Conservation (phyloP, 2,329 filamentous ascomycete species). For the Purpureocillium lavendulum region DNA sequence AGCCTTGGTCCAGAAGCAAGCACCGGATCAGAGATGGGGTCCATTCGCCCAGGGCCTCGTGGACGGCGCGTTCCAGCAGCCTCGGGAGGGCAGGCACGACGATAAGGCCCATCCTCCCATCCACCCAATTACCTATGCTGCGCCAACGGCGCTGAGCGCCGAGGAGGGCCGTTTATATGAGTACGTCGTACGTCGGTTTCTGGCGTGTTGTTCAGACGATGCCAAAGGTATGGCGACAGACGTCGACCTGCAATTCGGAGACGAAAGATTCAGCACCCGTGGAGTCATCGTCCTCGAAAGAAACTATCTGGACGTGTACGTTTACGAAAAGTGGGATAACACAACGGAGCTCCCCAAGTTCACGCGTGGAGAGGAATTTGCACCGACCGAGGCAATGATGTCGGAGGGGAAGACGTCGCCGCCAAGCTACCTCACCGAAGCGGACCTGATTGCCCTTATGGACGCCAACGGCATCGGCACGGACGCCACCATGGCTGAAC, state of each 20-base stretch:
- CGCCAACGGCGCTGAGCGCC: slow-evolving; percentile 51
- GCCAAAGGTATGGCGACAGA: slow-evolving; percentile 81
- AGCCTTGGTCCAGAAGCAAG: slow-evolving; percentile 75
- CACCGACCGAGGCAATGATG: slow-evolving; percentile 82
- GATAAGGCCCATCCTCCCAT: slow-evolving; percentile 97
- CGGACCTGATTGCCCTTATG: slow-evolving; percentile 93
- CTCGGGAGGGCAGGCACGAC: slow-evolving; percentile 77
- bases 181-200: slow-evolving; percentile 82
- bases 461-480: slow-evolving; percentile 98
- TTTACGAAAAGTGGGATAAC: slow-evolving; percentile 94
- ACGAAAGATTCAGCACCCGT: slow-evolving; percentile 72
- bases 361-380: slow-evolving; percentile 69
- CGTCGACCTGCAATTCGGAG: slow-evolving; percentile 75
- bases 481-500: slow-evolving; percentile 97
- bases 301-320: slow-evolving; percentile 92
- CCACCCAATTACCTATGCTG: slow-evolving; percentile 83
- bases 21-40: slow-evolving; percentile 69
- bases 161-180: slow-evolving; percentile 79
- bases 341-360: slow-evolving; percentile 76
- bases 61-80: slow-evolving; percentile 70
- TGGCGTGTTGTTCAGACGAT: slow-evolving; percentile 93
- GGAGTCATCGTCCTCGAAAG: slow-evolving; percentile 78
- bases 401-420: slow-evolving; percentile 82
- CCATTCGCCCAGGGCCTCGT: slow-evolving; percentile 67
- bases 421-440: slow-evolving; percentile 84